Evolutionary conservation across 192 early-diverging fungal species (phyloP).

Genomic region (Backusella australiensis): DNA sequence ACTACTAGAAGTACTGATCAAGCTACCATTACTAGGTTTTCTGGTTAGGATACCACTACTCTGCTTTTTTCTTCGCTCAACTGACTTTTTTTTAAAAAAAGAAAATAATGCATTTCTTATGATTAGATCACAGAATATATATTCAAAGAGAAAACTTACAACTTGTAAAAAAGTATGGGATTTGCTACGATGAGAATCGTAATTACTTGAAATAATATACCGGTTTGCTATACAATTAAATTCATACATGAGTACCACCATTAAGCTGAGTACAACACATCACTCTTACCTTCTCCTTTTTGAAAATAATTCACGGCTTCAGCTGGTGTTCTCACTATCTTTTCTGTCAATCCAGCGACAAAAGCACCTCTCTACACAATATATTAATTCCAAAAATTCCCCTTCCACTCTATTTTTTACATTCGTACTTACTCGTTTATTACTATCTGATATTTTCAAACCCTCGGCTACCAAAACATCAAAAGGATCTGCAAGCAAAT

Average conservation of each 20-base stretch:
- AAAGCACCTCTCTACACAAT: conserved; percentile 3
- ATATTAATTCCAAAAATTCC: background rate
- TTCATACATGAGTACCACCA: background rate
- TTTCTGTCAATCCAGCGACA: background rate
- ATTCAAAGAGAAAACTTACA: background rate
- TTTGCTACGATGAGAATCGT: conserved; percentile 7
- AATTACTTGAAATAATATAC: conserved; percentile 3
- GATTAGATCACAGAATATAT: background rate
- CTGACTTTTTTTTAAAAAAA: background rate
- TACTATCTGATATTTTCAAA: conserved; percentile 13
- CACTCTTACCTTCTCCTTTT: conserved; percentile 13
- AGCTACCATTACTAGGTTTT: background rate
- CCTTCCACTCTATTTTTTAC: background rate
- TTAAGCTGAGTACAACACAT: background rate
- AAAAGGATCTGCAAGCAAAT: conserved; percentile 7
- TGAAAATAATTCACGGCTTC: conserved; percentile 9
- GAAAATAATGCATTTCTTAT: background rate
- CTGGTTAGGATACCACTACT: background rate
- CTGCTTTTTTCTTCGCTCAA: background rate
- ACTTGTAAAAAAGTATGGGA: conserved; percentile 7
- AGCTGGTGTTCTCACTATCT: background rate
- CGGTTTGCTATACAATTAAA: background rate
- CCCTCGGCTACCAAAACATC: background rate
- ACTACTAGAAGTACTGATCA: background rate
- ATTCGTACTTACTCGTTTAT: conserved; percentile 4